Percentiles rank a stretch among this genome's conserved stretches.
phyloP scores from a whole-genome alignment of 2,329 filamentous ascomycete species.

The Arthroderma sp. region DNA sequence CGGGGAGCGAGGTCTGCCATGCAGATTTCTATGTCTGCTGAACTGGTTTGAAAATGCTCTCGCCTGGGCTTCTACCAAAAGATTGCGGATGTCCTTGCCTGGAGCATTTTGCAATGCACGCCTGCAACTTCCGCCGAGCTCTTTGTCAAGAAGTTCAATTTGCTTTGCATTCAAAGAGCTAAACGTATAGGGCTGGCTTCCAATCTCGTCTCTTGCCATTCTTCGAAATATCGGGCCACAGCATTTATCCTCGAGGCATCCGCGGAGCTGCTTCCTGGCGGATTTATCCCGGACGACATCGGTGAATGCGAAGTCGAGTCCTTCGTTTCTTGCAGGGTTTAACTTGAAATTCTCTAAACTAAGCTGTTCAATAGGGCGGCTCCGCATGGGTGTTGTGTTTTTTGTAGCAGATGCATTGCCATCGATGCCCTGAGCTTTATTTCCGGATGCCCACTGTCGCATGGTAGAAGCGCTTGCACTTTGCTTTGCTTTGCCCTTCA shows the following conservation, averaged over 20 bases:
- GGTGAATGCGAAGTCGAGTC: slow-evolving; percentile 56
- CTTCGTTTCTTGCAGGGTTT: slow-evolving; percentile 59
- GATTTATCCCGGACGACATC: slow-evolving; percentile 61
- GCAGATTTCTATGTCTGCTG: slow-evolving; percentile 65
- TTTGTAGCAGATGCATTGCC: no score
- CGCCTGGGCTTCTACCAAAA: slow-evolving; percentile 64
- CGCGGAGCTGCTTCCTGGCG: slow-evolving; percentile 56
- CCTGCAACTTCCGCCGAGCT: slow-evolving; percentile 28
- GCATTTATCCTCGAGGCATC: slow-evolving; percentile 63
- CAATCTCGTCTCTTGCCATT: slow-evolving; percentile 40
- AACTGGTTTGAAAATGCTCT: slow-evolving; percentile 58
- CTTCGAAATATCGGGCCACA: slow-evolving; percentile 59
- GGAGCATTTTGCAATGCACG: slow-evolving; percentile 12
- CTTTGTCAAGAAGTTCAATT: slow-evolving; percentile 36
- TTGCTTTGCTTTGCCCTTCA: background rate
- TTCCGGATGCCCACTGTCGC: background rate
- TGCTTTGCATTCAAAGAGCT: slow-evolving; percentile 16
- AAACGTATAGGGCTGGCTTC: slow-evolving; percentile 16
- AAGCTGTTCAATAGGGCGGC: slow-evolving; percentile 45
- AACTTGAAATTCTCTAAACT: slow-evolving; percentile 64
- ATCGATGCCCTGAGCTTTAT: no score
- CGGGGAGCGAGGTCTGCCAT: slow-evolving; percentile 57
- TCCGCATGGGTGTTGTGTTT: slow-evolving; percentile 36
- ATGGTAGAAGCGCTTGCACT: background rate
- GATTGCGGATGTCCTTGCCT: slow-evolving; percentile 29